A percentile compares a stretch with the other conserved stretches of the same genome.
These are phyloP conservation scores for Colletotrichum ledebouriae DNA, from an alignment of 2,329 filamentous ascomycete genomes.

Conservation along the genomic window DNA sequence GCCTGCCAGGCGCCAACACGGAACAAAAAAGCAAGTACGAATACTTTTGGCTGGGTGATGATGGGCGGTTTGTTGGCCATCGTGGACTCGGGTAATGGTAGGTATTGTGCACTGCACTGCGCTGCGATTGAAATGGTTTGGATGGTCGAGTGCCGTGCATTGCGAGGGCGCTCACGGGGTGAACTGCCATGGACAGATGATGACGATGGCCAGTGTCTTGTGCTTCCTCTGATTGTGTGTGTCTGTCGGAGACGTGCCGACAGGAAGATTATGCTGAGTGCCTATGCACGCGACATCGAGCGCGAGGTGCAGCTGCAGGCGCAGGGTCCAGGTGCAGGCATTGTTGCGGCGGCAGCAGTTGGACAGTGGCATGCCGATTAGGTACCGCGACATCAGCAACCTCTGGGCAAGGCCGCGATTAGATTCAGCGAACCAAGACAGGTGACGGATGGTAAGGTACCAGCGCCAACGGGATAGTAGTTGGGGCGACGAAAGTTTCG, in stretches of 20 bases:
- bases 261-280: constrained; percentile 14
- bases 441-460: constrained; percentile 29
- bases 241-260: constrained; percentile 20
- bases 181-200: neutral
- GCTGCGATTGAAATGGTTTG: neutral
- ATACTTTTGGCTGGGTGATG: neutral
- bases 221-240: constrained; percentile 8
- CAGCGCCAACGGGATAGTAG: constrained; percentile 14
- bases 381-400: constrained; percentile 32
- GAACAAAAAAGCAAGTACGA: constrained; percentile 12
- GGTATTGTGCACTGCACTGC: neutral
- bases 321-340: constrained; percentile 14
- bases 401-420: constrained; percentile 12
- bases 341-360: neutral
- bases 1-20: constrained; percentile 8
- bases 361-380: constrained; percentile 23
- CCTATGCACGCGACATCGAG: constrained; percentile 24
- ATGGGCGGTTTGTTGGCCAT: neutral
- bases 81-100: neutral
- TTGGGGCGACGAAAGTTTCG: constrained; percentile 11
- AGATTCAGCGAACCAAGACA: constrained; percentile 30
- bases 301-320: constrained; percentile 21
- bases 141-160: constrained; percentile 6
- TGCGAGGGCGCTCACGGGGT: neutral
- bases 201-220: constrained; percentile 20